Evolutionary conservation across 2,329 filamentous ascomycete genomes (phyloP), one percentile per base, ranked within the genome.

Genomic region (Ilyonectria destructans): DNA sequence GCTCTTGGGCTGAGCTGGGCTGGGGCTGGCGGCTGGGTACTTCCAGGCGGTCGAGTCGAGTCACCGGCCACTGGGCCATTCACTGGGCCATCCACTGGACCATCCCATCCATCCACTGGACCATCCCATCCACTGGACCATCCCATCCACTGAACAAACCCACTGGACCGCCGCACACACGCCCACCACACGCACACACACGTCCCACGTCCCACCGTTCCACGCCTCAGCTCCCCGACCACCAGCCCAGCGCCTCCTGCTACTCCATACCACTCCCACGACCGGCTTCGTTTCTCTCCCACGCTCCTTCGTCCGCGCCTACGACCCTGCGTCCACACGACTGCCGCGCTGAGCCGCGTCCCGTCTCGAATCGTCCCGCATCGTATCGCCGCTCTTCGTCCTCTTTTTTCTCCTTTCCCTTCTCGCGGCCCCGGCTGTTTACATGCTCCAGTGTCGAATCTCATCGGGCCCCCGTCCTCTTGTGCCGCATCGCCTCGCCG

Each of bases 211-310:
- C 61, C 60, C 63, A 61, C 65, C 65, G 46, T 67, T 63, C 69
- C 59, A 71, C 68, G 65, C 64, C 59, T 72, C 71, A 75, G 74
- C 74, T 75, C 69, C 74, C 65, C 60, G 70, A 74, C 73, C 66
- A 65, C 69, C 70, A 74, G 62, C 58, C 48, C 65, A 65, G 70
- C 66, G 69, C 72, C 71, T 75, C 63, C 69, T 76, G 69, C 68
- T 70, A 70, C 69, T 68, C 74, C 67, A 69, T 71, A 71, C 74
- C 62, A 75, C 69, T 72, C 63, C 72, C 71, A 75, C 74, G 72
- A 75, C 74, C 67, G 75, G 74, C 74, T 72, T 77, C 75, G 72
- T 77, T 69, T 73, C 69, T 74, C 69, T 75, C 69, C 65, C 69
- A 77, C 75, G 73, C 75, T 77, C 74, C 72, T 77, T 77, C 75